Percentiles rank a stretch among this genome's conserved stretches.
These are phyloP conservation scores for Chenopodium berlandieri DNA, from an alignment of 148 eudicot genomes.

Conservation along the genomic window DNA sequence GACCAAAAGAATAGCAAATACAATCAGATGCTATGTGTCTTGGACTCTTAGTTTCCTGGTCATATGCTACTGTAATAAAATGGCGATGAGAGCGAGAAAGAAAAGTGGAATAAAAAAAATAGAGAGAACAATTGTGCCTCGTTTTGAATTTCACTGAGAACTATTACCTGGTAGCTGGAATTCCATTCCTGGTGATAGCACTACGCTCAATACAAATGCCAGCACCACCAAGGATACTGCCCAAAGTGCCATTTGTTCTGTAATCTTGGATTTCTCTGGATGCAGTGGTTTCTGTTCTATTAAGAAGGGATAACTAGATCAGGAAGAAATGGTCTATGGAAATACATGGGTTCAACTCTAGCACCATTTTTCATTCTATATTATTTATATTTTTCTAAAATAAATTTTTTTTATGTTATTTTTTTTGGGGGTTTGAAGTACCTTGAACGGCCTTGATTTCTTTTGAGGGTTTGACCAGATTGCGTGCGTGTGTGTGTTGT, in stretches of 20 bases:
- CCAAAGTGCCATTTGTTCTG: slow-evolving; percentile 1
- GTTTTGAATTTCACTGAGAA: background rate
- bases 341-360: no score
- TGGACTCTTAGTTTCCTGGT: no score
- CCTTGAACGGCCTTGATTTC: background rate
- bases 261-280: background rate
- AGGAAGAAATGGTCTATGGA: background rate
- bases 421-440: background rate
- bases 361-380: no score
- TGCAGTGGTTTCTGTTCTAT: background rate
- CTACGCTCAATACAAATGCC: background rate
- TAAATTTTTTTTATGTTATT: background rate
- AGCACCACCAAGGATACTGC: background rate
- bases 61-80: background rate
- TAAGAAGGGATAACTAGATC: background rate
- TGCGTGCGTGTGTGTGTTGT: background rate
- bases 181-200: slow-evolving; percentile 15
- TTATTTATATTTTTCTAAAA: no score
- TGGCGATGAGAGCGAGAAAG: background rate
- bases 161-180: slow-evolving; percentile 18
- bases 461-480: background rate
- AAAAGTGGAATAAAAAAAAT: no score
- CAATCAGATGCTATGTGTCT: background rate
- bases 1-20: background rate
- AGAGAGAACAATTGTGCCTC: background rate